Evolutionary conservation across 352 stramenopile species (phyloP).

Genomic region (Pseudoperonospora humuli): DNA sequence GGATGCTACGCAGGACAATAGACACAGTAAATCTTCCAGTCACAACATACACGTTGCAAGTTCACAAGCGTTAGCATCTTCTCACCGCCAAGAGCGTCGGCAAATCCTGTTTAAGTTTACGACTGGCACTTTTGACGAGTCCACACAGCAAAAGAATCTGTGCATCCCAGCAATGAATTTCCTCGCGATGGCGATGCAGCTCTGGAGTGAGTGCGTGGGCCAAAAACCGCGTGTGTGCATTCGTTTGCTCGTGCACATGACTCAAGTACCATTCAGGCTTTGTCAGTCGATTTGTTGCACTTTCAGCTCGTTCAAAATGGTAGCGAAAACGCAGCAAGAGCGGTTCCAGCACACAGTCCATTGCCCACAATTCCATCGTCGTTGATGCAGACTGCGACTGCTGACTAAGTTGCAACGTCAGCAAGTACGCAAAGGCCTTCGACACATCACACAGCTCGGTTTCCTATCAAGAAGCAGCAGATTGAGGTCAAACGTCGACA

Average conservation of each 20-base stretch:
- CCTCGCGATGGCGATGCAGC: constrained; percentile 35
- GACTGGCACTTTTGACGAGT: constrained; percentile 31
- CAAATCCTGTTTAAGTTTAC: constrained; percentile 47
- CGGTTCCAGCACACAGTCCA: constrained; percentile 52
- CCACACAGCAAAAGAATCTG: constrained; percentile 51
- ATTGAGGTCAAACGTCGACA: constrained; percentile 2
- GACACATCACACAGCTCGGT: constrained; percentile 24
- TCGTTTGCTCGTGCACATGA: constrained; percentile 50
- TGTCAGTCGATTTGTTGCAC: constrained; percentile 56
- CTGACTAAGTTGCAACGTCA: constrained; percentile 54
- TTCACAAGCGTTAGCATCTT: not conserved
- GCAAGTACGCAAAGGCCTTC: constrained; percentile 40
- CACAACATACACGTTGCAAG: not conserved
- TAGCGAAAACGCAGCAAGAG: constrained; percentile 57
- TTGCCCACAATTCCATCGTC: constrained; percentile 44
- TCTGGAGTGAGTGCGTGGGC: constrained; percentile 32
- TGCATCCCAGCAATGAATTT: constrained; percentile 48
- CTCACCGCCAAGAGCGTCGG: constrained; percentile 34
- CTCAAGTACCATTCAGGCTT: constrained; percentile 74
- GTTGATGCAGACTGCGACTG: constrained; percentile 5
- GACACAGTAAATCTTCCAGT: not conserved
- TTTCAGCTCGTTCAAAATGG: constrained; percentile 64
- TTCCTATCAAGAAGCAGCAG: constrained; percentile 14
- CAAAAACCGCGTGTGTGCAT: constrained; percentile 39
- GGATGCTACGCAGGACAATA: constrained; percentile 18